These are phyloP conservation scores for Chaetomium sp. DNA, from an alignment of 2,329 filamentous ascomycete genomes.

Conservation along the genomic window DNA sequence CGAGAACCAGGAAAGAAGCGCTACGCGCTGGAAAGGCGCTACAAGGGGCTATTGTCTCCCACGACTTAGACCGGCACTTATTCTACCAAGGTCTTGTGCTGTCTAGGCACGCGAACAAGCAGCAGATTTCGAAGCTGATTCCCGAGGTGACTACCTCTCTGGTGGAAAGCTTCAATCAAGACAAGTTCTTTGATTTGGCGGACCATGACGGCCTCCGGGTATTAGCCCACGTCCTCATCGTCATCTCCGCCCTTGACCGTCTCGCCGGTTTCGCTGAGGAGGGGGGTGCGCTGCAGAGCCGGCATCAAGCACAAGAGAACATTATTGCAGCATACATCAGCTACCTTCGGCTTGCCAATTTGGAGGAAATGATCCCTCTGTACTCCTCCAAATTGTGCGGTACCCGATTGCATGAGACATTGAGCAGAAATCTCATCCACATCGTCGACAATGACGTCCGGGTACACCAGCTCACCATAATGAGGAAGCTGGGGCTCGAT, in stretches of 20 bases:
- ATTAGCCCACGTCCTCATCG: conserved; percentile 64
- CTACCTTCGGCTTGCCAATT: conserved; percentile 69
- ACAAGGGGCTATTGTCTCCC: conserved; percentile 73
- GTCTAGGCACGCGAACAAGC: conserved; percentile 51
- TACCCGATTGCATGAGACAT: conserved; percentile 65
- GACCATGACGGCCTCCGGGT: conserved; percentile 69
- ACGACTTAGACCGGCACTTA: conserved; percentile 59
- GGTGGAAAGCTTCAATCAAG: conserved; percentile 43
- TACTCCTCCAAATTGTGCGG: conserved; percentile 80
- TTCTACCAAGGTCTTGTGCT: conserved; percentile 60
- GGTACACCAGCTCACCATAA: conserved; percentile 68
- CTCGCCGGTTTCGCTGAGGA: conserved; percentile 42
- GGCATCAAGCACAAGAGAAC: conserved; percentile 63
- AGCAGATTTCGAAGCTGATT: conserved; percentile 48
- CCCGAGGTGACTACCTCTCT: conserved; percentile 44
- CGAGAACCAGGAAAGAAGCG: conserved; percentile 60
- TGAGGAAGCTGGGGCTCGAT: conserved; percentile 74
- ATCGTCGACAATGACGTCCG: conserved; percentile 68
- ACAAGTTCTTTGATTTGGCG: conserved; percentile 56
- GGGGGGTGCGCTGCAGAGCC: conserved; percentile 41
- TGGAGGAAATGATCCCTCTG: conserved; percentile 79
- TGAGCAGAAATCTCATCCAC: conserved; percentile 76
- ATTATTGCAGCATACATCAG: conserved; percentile 81
- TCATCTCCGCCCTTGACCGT: conserved; percentile 68
- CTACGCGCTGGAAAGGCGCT: conserved; percentile 52